These are phyloP conservation scores for Myxozyma sirexii DNA, from an alignment of 805 yeast genomes.

Conservation along the genomic window DNA sequence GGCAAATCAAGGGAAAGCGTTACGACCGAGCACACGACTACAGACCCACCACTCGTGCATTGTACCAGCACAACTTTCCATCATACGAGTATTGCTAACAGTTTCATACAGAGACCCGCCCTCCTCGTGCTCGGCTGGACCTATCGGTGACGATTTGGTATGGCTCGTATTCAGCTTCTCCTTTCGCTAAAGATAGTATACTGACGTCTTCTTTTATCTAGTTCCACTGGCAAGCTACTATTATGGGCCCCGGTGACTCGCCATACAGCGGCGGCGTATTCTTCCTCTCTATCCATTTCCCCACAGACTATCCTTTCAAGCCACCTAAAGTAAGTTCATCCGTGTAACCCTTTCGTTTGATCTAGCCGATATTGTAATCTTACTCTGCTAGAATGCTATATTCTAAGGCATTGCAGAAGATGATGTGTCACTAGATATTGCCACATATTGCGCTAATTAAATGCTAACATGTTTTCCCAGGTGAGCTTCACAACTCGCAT, in stretches of 20 bases:
- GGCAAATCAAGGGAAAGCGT: too few relatives aligned
- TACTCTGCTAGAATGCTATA: too few relatives aligned
- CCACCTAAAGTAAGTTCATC: conserved; percentile 68
- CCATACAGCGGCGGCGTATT: conserved; percentile 88
- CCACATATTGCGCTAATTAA: too few relatives aligned
- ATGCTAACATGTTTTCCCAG: conserved; percentile 31
- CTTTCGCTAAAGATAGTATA: not conserved
- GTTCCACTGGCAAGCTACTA: conserved; percentile 99
- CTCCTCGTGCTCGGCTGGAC: conserved; percentile 98
- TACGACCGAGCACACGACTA: too few relatives aligned
- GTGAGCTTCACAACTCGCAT: conserved; percentile 90
- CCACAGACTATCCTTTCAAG: conserved; percentile 98
- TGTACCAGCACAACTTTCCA: too few relatives aligned
- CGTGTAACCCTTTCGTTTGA: too few relatives aligned
- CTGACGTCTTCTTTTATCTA: not conserved
- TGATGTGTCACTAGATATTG: not conserved
- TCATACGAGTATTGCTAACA: too few relatives aligned
- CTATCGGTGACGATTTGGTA: conserved; percentile 88
- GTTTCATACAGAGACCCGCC: conserved; percentile 81
- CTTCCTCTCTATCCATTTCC: conserved; percentile 94
- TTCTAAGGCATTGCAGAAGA: too few relatives aligned
- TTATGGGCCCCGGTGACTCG: conserved; percentile 97
- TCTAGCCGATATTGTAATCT: too few relatives aligned
- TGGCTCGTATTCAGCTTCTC: not conserved
- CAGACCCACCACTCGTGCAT: too few relatives aligned